Conservation (phyloP, 2,329 filamentous ascomycete species). For the Aspergillus clavatus region DNA sequence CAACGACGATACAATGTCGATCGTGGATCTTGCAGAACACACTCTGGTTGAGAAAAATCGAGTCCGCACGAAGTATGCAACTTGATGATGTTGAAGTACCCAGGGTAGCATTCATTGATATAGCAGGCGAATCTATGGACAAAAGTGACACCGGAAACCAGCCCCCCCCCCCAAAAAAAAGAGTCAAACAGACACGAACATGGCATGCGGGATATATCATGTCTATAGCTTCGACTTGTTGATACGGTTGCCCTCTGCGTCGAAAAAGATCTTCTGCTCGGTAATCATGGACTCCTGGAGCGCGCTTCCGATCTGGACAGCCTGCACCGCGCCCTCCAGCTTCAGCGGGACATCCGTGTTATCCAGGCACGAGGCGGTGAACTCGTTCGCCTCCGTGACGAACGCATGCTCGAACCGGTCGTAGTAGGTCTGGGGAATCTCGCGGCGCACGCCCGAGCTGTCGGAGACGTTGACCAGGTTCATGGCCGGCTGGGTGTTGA, state of each 20-base stretch:
- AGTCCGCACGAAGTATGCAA: too few species aligned
- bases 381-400: slow-evolving; percentile 61
- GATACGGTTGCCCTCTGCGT: slow-evolving; percentile 48
- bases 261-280: slow-evolving; percentile 56
- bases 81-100: too few species aligned
- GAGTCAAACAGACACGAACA: too few species aligned
- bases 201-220: too few species aligned
- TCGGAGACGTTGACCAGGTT: slow-evolving; percentile 56
- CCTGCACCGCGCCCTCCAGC: slow-evolving; percentile 53
- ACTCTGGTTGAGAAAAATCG: too few species aligned
- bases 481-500: slow-evolving; percentile 56
- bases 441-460: slow-evolving; percentile 50
- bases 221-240: slow-evolving; percentile 24
- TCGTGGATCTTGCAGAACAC: too few species aligned
- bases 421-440: slow-evolving; percentile 61
- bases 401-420: slow-evolving; percentile 62
- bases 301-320: slow-evolving; percentile 56
- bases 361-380: slow-evolving; percentile 56
- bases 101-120: too few species aligned
- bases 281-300: slow-evolving; percentile 54
- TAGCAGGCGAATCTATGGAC: too few species aligned
- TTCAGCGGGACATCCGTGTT: slow-evolving; percentile 52
- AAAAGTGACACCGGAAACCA: too few species aligned
- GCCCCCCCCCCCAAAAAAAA: too few species aligned
- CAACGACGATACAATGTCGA: too few species aligned